Base-by-base conservation (phyloP, 148 eudicot species). In the Nyssa sinensis region DNA sequence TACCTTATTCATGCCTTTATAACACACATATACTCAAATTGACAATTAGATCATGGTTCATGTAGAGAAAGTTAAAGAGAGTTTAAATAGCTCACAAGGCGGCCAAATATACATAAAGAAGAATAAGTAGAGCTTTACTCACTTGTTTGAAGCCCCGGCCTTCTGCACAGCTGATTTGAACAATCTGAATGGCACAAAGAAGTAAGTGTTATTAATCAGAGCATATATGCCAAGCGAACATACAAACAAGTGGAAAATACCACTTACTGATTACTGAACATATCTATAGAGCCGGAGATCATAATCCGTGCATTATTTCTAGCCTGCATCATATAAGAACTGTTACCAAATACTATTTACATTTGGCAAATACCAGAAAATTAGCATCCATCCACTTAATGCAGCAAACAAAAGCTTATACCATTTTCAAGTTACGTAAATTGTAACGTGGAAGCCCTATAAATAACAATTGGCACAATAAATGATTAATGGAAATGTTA, bases 291-390 rank as follows among this genome's bases (percentile, higher is more conserved):
- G 69, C 98, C 98, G 34, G 98, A 81, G 39, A 93, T 88, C 63
- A 93, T 47, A 34, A 86, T 71, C 28, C 98, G 81, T 62, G 98
- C 98, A 85, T 91, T 89, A 74, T 93, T 93, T 84, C 98, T 86
- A 25, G 98, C 98, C 98, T 93, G 87, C 78, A 74, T 10, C 35
- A 29, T 19, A 35, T 16, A 60, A 27, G 19, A 37, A 0, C 25
- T 5, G 33, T 72, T 37, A 72, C 31, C 17, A 37, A 37, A 65
- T 32, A 63, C n/a, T n/a, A 39, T 66, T 23, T 25, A 37, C 5
- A 16, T 62, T 4, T 12, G n/a, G 34, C n/a, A 60, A 29, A 62
- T 28, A 62, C 19, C 66, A 62, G n/a, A 55, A 62, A 28, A 4
- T n/a, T 11, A 66, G 53, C 53, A 23, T 12, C 4, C 28, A 23